These are phyloP conservation scores for Phytophthora lateralis DNA, from an alignment of 352 stramenopile genomes.

Conservation along the genomic window DNA sequence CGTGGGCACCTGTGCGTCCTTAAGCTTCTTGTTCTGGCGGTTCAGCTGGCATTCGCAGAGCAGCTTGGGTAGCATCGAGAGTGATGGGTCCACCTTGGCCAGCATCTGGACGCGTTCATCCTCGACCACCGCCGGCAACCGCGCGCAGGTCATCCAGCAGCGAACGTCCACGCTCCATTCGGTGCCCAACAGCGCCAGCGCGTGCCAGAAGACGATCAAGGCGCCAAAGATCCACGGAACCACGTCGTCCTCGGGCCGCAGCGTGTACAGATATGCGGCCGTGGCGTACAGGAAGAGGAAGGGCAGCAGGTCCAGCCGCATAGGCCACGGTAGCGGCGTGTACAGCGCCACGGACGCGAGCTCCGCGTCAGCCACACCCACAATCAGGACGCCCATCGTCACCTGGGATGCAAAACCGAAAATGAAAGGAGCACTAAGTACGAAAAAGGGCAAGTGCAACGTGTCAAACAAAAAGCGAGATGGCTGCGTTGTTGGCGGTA, in stretches of 20 bases:
- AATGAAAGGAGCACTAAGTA: conserved; percentile 34
- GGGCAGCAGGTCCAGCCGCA: conserved; percentile 70
- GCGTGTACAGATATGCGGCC: conserved; percentile 59
- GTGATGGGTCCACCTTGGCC: conserved; percentile 64
- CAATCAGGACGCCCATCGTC: conserved; percentile 24
- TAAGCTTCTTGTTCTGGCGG: conserved; percentile 16
- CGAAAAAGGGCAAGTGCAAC: conserved; percentile 28
- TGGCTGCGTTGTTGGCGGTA: not conserved
- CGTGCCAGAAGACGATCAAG: conserved; percentile 51
- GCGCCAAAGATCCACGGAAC: conserved; percentile 53
- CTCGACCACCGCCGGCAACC: conserved; percentile 52
- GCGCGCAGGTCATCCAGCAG: conserved; percentile 61
- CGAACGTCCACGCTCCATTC: conserved; percentile 69
- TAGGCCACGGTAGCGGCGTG: conserved; percentile 55
- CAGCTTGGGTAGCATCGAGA: conserved; percentile 53
- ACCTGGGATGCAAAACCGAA: conserved; percentile 17
- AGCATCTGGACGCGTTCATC: conserved; percentile 62
- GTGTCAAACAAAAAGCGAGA: conserved; percentile 17
- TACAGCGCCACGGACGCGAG: conserved; percentile 63
- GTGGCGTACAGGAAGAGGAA: conserved; percentile 76
- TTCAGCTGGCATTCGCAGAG: conserved; percentile 51
- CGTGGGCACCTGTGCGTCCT: conserved; percentile 38
- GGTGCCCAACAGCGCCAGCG: conserved; percentile 51
- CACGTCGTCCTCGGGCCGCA: conserved; percentile 49
- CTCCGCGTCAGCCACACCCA: conserved; percentile 61